Percentiles rank a stretch among this genome's conserved stretches.
Conservation (phyloP, 768 basidiomycete genomes). For the Trametes meyenii region DNA sequence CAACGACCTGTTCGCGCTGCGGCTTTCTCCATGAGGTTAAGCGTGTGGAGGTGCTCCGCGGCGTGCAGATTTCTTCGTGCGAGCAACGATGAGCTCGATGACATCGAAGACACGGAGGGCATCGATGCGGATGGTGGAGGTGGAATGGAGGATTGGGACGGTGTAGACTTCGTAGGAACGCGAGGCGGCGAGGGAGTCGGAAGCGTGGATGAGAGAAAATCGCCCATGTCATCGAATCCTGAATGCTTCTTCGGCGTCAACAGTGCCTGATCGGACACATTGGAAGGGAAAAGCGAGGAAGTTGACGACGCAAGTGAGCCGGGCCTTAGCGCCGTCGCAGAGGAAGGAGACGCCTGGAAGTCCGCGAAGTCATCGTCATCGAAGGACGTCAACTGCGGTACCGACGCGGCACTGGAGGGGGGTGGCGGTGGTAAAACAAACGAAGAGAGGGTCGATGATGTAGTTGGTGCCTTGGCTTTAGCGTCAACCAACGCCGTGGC, state of each 20-base stretch:
- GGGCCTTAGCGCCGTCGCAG: conserved; percentile 23
- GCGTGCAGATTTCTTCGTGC: conserved; percentile 38
- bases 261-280: conserved; percentile 27
- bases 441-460: conserved; percentile 5
- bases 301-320: conserved; percentile 24
- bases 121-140: conserved; percentile 9
- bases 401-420: neutral
- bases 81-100: conserved; percentile 12
- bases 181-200: conserved; percentile 49
- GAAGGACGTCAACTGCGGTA: conserved; percentile 11
- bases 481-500: too few relatives aligned
- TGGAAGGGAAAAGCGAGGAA: conserved; percentile 25
- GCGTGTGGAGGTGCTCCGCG: conserved; percentile 57
- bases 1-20: conserved; percentile 49
- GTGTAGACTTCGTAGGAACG: conserved; percentile 23
- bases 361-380: conserved; percentile 31
- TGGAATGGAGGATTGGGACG: neutral
- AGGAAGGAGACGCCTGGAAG: conserved; percentile 26
- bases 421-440: conserved; percentile 14
- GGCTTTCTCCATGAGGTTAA: conserved; percentile 58
- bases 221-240: conserved; percentile 49
- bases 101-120: conserved; percentile 2
- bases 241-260: conserved; percentile 29
- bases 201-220: conserved; percentile 47
- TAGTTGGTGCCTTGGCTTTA: neutral